Evolutionary conservation across 1,139 yeast species (phyloP), one percentile per base, ranked within the genome.

Genomic region (Pichia sp.): DNA sequence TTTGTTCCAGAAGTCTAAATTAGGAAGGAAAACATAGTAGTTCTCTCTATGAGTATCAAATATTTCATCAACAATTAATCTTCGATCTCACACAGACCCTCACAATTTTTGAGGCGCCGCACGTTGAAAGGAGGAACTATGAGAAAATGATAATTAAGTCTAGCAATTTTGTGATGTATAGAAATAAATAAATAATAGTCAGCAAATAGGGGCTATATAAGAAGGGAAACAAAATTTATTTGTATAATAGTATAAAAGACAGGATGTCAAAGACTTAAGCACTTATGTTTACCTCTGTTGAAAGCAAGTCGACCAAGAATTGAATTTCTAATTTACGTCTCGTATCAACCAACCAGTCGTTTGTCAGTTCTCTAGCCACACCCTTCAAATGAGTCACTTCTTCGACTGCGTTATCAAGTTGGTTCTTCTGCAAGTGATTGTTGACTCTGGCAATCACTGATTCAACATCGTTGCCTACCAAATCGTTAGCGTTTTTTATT

Each of bases 371-470:
- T 76, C 95, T 85, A 43, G 96, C 81, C 96, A 96, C 89, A 40
- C 99, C 99, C 70, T 87, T 87, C 69, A 95, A 79, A 60, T 82
- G 79, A 57, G 96, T 85, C 51, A 87, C 95, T 70, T 91, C 97
- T 65, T 90, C 96, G 36, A 93, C 95, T 6, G 99, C 99, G 57
- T 80, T 79, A 65, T 86, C 90, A 62, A 93, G 78, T 57, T 87
- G 82, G 52, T 95, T 91, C 63, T 87, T 82, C 47, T 81, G 75
- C 65, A 93, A 76, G 59, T 87, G 82, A 50, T 83, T 76, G 62
- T 87, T 85, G 31, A 95, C 95, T 65, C 96, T 81, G 2, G 96
- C 93, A 63, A 91, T 82, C 30, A 91, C 86, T 47, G 90, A 80
- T 71, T 93, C 98, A 55, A 91, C 82, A 64, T 93, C 97, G 62